Evolutionary conservation across 257 asterid genomes (phyloP), one percentile per base, ranked within the genome.

Genomic region (Solanum lycopersicoides): DNA sequence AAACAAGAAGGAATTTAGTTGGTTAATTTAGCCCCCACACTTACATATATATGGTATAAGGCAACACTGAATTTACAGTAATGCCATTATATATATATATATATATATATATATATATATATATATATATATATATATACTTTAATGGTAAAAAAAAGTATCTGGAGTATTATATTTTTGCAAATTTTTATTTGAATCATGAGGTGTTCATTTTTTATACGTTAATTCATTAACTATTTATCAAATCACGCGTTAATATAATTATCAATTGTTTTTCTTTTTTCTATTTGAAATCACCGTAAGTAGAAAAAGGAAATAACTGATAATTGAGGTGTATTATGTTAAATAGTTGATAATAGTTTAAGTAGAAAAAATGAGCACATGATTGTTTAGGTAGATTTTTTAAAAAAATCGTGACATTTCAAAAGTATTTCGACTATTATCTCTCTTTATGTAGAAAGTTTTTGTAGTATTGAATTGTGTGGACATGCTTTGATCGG

Each of bases 1-100:
- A 77, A 53, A 56, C 30, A 28, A 25, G 86, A 76, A 53, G 68
- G 42, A 84, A 30, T 32, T 13, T 88, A 88, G 47, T 77, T 18
- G 44, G 90, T 87, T 82, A 82, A 34, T 72, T 73, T 20, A 90
- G 83, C 89, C 87, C 86, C 42, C 84, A 28, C 80, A 73, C 80
- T 73, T 74, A 86, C 90, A 91, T 92, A 90, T 91, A 91, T 87
- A 91, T 86, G 91, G 91, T 89, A 91, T 85, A 87, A 88, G 89
- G 85, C 16, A 71, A 83, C 9, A 15, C 25, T 2, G 69, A 35
- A 23, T 90, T 80, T 86, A 44, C 60, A 28, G 21, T 39, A 79
- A 35, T 65, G 92, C 75, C 87, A 83, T 41, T 45, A 45, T 6
- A 50, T 16, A 15, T 50, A 0, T 50, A 5, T 50, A 6, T 53